Conservation (phyloP, 106 monocot species). For the Dendrobium chrysotoxum region DNA sequence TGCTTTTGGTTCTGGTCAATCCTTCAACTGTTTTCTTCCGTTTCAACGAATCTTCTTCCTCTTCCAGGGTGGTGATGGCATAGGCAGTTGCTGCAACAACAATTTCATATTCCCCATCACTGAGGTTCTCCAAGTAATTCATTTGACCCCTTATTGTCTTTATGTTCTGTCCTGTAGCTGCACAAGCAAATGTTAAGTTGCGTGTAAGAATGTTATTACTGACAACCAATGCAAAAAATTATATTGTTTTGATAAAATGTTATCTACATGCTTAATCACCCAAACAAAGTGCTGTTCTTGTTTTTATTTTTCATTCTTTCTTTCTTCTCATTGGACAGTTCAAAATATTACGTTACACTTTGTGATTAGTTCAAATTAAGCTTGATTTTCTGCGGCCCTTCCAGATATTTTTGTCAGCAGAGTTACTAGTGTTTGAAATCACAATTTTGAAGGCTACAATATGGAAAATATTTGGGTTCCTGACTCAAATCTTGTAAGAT, state of each 20-base stretch:
- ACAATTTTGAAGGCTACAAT: background rate
- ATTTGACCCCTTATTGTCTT: background rate
- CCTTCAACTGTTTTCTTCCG: slow-evolving; percentile 5
- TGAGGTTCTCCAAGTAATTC: slow-evolving; percentile 8
- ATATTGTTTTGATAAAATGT: background rate
- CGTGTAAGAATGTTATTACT: background rate
- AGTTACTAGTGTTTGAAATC: background rate
- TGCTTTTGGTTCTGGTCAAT: slow-evolving; percentile 12
- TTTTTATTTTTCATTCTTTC: too few relatives aligned
- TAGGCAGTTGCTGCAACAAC: slow-evolving; percentile 21
- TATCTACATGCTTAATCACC: too few relatives aligned
- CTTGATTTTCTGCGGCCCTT: background rate
- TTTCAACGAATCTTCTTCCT: slow-evolving; percentile 6
- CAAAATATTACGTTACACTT: too few relatives aligned
- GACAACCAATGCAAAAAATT: background rate
- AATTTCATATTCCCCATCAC: slow-evolving; percentile 22
- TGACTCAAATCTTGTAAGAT: background rate
- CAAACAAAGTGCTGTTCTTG: too few relatives aligned
- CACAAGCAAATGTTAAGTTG: background rate
- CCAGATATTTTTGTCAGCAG: background rate
- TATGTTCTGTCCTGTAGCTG: background rate
- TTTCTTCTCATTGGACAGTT: too few relatives aligned
- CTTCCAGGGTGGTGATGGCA: slow-evolving; percentile 13
- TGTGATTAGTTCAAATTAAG: background rate
- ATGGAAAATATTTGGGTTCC: background rate